Percentiles rank a stretch among this genome's conserved stretches.
These are phyloP conservation scores for Nothophoma quercina DNA, from an alignment of 2,329 filamentous ascomycete species.

Conservation along the genomic window DNA sequence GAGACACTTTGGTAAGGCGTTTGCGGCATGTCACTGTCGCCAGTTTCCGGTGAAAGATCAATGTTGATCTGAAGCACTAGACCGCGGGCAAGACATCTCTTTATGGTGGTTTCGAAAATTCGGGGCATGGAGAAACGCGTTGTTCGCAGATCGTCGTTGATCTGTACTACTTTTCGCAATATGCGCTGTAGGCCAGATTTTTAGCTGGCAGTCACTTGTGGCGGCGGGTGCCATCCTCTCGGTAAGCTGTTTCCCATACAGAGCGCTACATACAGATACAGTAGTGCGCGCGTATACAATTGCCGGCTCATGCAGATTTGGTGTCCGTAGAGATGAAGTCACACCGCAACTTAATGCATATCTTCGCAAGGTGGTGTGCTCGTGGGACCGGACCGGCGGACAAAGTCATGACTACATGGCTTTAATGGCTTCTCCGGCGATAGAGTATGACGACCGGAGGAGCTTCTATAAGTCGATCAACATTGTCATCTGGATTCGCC, in stretches of 20 bases:
- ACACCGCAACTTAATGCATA: neutral
- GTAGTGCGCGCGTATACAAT: neutral
- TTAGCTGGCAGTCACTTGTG: neutral
- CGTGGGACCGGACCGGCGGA: neutral
- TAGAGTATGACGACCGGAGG: neutral
- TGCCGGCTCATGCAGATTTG: neutral
- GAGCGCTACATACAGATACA: neutral
- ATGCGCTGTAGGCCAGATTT: neutral
- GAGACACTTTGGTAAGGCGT: neutral
- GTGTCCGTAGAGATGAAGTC: neutral
- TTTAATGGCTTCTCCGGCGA: neutral
- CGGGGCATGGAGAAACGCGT: neutral
- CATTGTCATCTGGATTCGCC: neutral
- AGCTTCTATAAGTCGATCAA: neutral
- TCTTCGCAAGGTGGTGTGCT: neutral
- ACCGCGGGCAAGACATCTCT: neutral
- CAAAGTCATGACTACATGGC: neutral
- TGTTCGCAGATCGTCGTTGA: neutral
- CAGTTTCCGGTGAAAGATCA: neutral
- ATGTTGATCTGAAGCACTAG: neutral
- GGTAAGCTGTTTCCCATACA: neutral
- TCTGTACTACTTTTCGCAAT: neutral
- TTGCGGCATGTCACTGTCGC: conserved; percentile 11
- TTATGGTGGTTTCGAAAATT: neutral
- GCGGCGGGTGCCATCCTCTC: neutral